Evolutionary conservation across 768 basidiomycete genomes (phyloP), one percentile per base, ranked within the genome.

Genomic region (Russula virescens): DNA sequence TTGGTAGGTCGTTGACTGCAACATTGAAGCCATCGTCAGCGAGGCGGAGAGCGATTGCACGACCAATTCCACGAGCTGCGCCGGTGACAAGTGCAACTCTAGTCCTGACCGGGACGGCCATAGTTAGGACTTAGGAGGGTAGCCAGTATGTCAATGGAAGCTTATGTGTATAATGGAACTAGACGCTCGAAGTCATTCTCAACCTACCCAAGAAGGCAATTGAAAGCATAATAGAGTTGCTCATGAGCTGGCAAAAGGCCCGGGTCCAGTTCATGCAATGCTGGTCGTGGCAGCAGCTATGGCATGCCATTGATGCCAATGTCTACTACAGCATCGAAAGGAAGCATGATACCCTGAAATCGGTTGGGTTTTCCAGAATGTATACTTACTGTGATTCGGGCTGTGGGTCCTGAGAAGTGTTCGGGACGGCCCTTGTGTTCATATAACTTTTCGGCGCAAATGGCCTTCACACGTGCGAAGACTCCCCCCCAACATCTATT

Each of bases 31-130:
- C 69, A 53, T 69, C 69, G 9, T 46, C 23, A n/a, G 69, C 69
- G 26, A 69, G 66, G 23, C 66, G 62, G 42, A 69, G 67, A 9
- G 69, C 69, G 34, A 69, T 64, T 5, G 56, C 68, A 38, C 60
- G 62, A 21, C 69, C 69, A 23, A 69, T 65, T 11, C 66, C 69
- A 28, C 66, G 64, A 31, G 69, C 69, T 19, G 66, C 69, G 23
- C 68, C 69, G 1, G 69, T 69, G 47, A 69, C 60, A 11, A 69
- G 60, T 34, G 68, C 69, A 11, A 69, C 68, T 45, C 43, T 63
- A 19, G 57, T 55, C 16, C n/a, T 60, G 14, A n/a, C 21, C 2
- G 34, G 10, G 42, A n/a, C n/a, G n/a, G 49, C 6, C 34, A 52
- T 51, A 13, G 42, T 21, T 8, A 7, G 35, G 16, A 13, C 31